Percentiles rank a stretch among this genome's conserved stretches.
phyloP scores from a whole-genome alignment of 176 grass and related monocot genomes.

The Triticum timopheevii region DNA sequence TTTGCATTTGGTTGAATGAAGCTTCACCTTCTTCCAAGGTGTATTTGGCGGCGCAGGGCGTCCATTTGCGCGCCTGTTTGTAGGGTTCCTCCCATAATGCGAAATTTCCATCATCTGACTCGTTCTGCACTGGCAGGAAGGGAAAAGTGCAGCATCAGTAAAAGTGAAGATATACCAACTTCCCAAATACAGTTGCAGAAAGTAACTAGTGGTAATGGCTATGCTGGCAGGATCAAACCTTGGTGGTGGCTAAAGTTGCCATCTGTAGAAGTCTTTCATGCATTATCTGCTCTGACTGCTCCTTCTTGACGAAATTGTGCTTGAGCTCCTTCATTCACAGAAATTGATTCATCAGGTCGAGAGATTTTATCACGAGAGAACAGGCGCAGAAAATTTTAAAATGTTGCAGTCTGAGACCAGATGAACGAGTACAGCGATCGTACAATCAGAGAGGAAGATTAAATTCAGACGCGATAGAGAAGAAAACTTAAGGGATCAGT shows the following conservation, averaged over 20 bases:
- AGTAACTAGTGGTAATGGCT: neutral
- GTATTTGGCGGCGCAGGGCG: slow-evolving; percentile 69
- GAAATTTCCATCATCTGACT: slow-evolving; percentile 28
- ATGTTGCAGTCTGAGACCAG: neutral
- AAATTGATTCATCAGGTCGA: neutral
- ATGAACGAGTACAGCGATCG: neutral
- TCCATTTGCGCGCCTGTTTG: slow-evolving; percentile 65
- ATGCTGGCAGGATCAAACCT: slow-evolving; percentile 37
- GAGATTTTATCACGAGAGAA: neutral
- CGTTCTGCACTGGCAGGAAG: slow-evolving; percentile 58
- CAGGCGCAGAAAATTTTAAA: neutral
- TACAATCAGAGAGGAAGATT: neutral
- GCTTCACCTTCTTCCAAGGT: slow-evolving; percentile 47
- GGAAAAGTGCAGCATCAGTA: slow-evolving; percentile 28
- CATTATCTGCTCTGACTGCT: slow-evolving; percentile 64
- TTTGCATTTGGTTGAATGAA: neutral
- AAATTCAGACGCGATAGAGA: neutral
- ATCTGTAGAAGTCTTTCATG: slow-evolving; percentile 63
- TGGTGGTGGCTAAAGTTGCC: slow-evolving; percentile 49
- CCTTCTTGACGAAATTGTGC: slow-evolving; percentile 33
- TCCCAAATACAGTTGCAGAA: neutral
- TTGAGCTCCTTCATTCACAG: slow-evolving; percentile 51
- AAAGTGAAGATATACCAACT: neutral
- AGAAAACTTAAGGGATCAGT: neutral
- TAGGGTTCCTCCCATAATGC: slow-evolving; percentile 68